Percentiles rank a stretch among this genome's conserved stretches.
Evolutionary conservation across 1,284 basidiomycete genomes (phyloP).

Genomic region (Ganoderma leucocontextum): DNA sequence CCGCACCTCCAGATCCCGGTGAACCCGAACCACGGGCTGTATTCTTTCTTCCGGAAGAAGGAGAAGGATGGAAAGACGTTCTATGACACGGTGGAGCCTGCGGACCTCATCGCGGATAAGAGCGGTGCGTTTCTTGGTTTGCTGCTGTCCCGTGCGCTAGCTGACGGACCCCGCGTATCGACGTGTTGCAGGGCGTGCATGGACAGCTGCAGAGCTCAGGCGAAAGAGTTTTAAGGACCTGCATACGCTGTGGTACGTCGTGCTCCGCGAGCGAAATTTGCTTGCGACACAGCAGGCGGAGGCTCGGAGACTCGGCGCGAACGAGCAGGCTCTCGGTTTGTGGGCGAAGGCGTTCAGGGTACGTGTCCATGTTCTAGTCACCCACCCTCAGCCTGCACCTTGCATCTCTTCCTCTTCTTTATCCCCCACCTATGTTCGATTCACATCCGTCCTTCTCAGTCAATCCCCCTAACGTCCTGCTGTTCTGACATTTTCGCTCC

Average conservation of each 20-base stretch:
- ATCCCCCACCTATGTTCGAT: background rate
- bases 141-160: slow-evolving; percentile 29
- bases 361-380: slow-evolving; percentile 7
- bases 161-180: slow-evolving; percentile 31
- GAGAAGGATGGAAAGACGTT: slow-evolving; percentile 45
- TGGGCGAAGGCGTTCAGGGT: slow-evolving; percentile 30
- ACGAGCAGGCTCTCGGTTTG: slow-evolving; percentile 22
- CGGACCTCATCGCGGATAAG: slow-evolving; percentile 50
- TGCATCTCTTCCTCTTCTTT: background rate
- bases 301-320: slow-evolving; percentile 62
- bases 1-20: slow-evolving; percentile 54
- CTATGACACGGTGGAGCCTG: slow-evolving; percentile 54
- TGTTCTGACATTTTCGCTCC: background rate
- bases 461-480: background rate
- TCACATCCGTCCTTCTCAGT: background rate
- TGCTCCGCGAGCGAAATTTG: slow-evolving; percentile 88
- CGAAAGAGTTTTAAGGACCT: slow-evolving; percentile 92
- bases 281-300: slow-evolving; percentile 89
- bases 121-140: slow-evolving; percentile 41
- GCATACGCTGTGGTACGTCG: slow-evolving; percentile 93
- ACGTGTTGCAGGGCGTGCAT: slow-evolving; percentile 69
- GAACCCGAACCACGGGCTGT: slow-evolving; percentile 73
- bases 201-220: slow-evolving; percentile 86
- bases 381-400: background rate
- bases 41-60: slow-evolving; percentile 74